phyloP scores from a whole-genome alignment of 2,329 filamentous ascomycete genomes.

The Aspergillus persii region DNA sequence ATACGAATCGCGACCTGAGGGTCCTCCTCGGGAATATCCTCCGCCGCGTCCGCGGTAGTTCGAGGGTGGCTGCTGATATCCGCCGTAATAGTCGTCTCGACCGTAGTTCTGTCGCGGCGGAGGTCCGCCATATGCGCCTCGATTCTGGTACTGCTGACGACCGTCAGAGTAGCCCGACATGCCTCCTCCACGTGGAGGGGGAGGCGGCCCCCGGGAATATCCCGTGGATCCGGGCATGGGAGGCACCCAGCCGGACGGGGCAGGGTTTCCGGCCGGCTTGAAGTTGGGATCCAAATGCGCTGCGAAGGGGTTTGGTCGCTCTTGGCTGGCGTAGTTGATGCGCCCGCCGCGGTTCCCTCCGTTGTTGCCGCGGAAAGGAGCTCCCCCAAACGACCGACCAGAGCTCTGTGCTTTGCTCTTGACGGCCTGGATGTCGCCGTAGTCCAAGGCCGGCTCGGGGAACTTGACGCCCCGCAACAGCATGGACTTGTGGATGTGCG shows the following conservation, averaged over 20 bases:
- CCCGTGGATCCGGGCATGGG: conserved; percentile 29
- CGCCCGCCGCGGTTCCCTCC: conserved; percentile 46
- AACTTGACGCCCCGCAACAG: conserved; percentile 79
- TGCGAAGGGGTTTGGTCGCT: conserved; percentile 47
- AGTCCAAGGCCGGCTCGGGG: conserved; percentile 68
- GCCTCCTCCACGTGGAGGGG: conserved; percentile 39
- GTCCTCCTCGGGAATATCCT: conserved; percentile 22
- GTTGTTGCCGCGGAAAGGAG: conserved; percentile 54
- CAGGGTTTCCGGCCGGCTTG: conserved; percentile 28
- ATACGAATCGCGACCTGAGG: conserved; percentile 27
- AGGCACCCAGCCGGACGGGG: conserved; percentile 36
- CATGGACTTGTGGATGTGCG: conserved; percentile 86
- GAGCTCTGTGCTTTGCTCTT: conserved; percentile 63
- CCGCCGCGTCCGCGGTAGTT: conserved; percentile 21
- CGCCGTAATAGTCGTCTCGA: conserved; percentile 18
- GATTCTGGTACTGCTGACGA: conserved; percentile 19
- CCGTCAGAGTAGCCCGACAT: conserved; percentile 18
- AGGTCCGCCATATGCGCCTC: conserved; percentile 21
- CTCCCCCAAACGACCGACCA: conserved; percentile 70
- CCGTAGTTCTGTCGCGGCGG: conserved; percentile 16
- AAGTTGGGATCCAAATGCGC: conserved; percentile 48
- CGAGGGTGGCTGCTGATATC: background rate
- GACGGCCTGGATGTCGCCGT: conserved; percentile 71
- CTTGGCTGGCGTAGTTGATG: conserved; percentile 53
- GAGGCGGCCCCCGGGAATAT: conserved; percentile 38